These are phyloP conservation scores for Talaromyces pinophilus DNA, from an alignment of 2,329 filamentous ascomycete genomes.

Conservation along the genomic window DNA sequence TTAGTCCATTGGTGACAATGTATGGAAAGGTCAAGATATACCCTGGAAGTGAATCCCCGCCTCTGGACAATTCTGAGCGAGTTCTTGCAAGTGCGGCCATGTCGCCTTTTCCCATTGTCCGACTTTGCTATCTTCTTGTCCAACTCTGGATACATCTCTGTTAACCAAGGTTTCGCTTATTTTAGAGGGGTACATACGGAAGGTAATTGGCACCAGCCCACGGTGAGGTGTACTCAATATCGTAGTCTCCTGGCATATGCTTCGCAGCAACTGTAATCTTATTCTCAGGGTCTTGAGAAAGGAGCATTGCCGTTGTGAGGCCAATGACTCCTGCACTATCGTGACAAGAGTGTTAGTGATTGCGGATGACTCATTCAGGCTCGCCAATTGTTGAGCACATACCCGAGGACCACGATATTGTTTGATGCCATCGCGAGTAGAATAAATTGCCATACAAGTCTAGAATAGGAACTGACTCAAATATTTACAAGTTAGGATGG, in stretches of 20 bases:
- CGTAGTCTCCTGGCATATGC: conserved; percentile 92
- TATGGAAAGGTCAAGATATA: not conserved
- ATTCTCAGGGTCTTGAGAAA: conserved; percentile 59
- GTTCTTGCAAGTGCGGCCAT: conserved; percentile 62
- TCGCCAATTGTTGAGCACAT: not conserved
- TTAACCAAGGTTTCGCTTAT: not conserved
- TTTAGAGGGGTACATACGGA: conserved; percentile 55
- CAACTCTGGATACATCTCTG: not conserved
- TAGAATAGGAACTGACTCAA: not conserved
- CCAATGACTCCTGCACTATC: conserved; percentile 63
- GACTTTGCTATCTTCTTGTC: conserved; percentile 1
- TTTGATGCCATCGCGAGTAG: not conserved
- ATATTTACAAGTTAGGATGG: not conserved
- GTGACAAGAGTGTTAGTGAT: not conserved
- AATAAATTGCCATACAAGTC: not conserved
- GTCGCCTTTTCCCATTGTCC: conserved; percentile 62
- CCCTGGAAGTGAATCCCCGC: conserved; percentile 59
- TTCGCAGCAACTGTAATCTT: conserved; percentile 74
- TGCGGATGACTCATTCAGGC: not conserved
- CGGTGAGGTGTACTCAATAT: conserved; percentile 85
- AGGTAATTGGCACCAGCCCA: conserved; percentile 83
- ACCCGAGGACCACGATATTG: conserved; percentile 18
- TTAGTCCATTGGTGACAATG: not conserved
- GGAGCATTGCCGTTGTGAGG: conserved; percentile 63
- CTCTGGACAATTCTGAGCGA: conserved; percentile 68